phyloP scores from a whole-genome alignment of 1,284 basidiomycete genomes.

The Phellopilus nigrolimitatus region DNA sequence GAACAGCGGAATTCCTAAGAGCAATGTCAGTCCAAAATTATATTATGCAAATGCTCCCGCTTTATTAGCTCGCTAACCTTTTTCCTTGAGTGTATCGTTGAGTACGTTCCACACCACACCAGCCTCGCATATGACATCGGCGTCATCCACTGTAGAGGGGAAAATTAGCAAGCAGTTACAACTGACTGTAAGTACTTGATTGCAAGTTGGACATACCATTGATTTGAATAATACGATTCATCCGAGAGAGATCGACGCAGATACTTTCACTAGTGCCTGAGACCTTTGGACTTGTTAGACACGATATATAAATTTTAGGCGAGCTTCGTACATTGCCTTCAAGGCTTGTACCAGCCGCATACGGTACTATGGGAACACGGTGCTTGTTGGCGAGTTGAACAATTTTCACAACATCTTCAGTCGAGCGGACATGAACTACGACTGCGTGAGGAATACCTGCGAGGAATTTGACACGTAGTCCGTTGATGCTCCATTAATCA shows the following conservation, averaged over 20 bases:
- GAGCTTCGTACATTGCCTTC: conserved; percentile 31
- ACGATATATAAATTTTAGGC: too few species aligned
- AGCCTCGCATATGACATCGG: conserved; percentile 41
- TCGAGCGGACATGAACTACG: conserved; percentile 24
- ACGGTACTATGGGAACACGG: conserved; percentile 39
- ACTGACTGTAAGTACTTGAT: too few species aligned
- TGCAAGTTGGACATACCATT: conserved; percentile 26
- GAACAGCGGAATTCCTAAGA: conserved; percentile 41
- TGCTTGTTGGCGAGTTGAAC: conserved; percentile 36
- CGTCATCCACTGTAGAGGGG: conserved; percentile 34
- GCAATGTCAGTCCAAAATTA: too few species aligned
- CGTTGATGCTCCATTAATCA: neutral
- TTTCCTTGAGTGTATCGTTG: conserved; percentile 41
- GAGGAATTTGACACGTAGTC: too few species aligned
- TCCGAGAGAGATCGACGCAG: conserved; percentile 46
- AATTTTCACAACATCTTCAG: conserved; percentile 36
- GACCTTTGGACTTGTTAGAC: neutral
- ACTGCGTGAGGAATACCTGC: conserved; percentile 6
- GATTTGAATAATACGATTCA: conserved; percentile 46
- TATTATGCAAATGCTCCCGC: neutral
- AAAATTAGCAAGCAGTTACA: conserved; percentile 1
- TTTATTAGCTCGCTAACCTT: conserved; percentile 22
- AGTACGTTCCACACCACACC: conserved; percentile 52
- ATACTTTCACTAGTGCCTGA: conserved; percentile 29
- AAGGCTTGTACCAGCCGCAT: conserved; percentile 38